Percentiles rank a stretch among this genome's conserved stretches.
phyloP scores from a whole-genome alignment of 2,329 filamentous ascomycete genomes.

The Fusarium austroafricanum region DNA sequence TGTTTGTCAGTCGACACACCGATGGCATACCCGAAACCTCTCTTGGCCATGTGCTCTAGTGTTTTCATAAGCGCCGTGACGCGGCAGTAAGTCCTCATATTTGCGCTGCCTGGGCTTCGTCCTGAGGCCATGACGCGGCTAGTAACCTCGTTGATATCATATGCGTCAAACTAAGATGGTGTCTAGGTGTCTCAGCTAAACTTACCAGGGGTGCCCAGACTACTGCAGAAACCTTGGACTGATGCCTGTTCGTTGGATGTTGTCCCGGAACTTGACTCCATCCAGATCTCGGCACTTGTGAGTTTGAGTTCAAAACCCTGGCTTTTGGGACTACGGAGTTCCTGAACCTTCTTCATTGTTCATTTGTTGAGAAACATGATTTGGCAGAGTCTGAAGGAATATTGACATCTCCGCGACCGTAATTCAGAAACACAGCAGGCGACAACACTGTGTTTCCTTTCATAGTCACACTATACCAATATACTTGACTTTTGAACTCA shows the following conservation, averaged over 20 bases:
- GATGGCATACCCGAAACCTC: constrained; percentile 10
- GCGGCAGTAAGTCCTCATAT: not conserved
- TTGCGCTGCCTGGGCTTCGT: not conserved
- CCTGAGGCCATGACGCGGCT: constrained; percentile 31
- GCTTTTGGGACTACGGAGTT: not conserved
- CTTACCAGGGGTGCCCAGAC: constrained; percentile 11
- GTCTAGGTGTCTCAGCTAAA: constrained; percentile 5
- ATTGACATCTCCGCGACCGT: not conserved
- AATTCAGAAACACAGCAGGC: too few species aligned
- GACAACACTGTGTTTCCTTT: not conserved
- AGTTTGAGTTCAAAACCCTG: not conserved
- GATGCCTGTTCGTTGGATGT: constrained; percentile 7
- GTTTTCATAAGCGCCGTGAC: constrained; percentile 20
- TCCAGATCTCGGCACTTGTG: constrained; percentile 27
- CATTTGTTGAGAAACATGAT: not conserved
- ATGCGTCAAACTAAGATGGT: constrained; percentile 3
- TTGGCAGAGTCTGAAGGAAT: not conserved
- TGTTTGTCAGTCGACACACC: constrained; percentile 14
- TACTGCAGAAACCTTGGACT: constrained; percentile 19
- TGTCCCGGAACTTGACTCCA: constrained; percentile 14
- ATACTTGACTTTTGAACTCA: not conserved
- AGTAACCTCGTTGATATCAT: constrained; percentile 5
- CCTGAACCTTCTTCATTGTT: constrained; percentile 4
- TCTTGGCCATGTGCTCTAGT: not conserved
- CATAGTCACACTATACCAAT: not conserved